Evolutionary conservation across 2,329 filamentous ascomycete species (phyloP).

Genomic region (Teratosphaeria epicoccoides): DNA sequence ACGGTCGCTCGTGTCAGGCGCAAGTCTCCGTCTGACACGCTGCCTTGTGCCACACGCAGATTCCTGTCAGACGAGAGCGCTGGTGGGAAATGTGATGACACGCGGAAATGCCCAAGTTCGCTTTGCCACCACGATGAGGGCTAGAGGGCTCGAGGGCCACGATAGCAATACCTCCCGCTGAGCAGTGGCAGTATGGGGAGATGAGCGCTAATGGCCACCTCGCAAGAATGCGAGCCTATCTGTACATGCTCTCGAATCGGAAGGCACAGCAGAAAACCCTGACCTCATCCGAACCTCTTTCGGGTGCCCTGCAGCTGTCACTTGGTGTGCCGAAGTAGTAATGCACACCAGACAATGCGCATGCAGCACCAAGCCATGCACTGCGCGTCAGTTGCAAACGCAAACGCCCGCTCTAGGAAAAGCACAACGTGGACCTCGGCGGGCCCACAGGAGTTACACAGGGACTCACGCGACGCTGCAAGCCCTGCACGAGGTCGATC

Average conservation of each 20-base stretch:
- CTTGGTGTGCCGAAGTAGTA: neutral
- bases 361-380: neutral
- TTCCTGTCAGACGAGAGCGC: neutral
- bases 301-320: neutral
- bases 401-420: neutral
- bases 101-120: too few relatives aligned
- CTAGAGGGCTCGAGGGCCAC: too few relatives aligned
- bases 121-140: too few relatives aligned
- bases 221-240: neutral
- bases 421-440: neutral
- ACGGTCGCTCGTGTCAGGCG: neutral
- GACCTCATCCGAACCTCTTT: neutral
- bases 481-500: too few relatives aligned
- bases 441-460: neutral
- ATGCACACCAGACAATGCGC: neutral
- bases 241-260: neutral
- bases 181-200: neutral
- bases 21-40: neutral
- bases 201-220: neutral
- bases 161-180: too few relatives aligned
- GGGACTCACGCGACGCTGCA: neutral
- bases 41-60: neutral
- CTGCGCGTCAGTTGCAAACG: neutral
- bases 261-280: neutral
- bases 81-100: neutral